Conservation (phyloP, 495 filamentous ascomycete genomes). For the Platismatia glauca region DNA sequence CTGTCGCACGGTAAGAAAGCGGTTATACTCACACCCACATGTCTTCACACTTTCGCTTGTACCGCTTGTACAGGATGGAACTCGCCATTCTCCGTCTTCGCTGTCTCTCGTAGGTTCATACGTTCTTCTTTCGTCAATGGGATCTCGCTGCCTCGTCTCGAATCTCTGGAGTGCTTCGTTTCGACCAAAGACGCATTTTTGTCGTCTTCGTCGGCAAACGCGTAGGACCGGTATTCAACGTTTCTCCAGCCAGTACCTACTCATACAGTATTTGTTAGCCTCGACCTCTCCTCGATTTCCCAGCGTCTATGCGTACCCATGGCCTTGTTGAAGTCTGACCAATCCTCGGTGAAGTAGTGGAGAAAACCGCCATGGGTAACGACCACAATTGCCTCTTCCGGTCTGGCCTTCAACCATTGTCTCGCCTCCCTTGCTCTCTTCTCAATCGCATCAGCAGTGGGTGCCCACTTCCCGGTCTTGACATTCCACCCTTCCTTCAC, state of each 20-base stretch:
- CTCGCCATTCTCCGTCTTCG: conserved; percentile 23
- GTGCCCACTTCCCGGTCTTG: conserved; percentile 55
- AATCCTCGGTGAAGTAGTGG: conserved; percentile 79
- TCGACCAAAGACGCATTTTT: conserved; percentile 55
- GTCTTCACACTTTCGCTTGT: conserved; percentile 20
- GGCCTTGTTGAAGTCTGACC: conserved; percentile 42
- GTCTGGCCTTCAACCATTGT: conserved; percentile 51
- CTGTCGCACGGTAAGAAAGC: conserved; percentile 1
- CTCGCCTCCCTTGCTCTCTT: conserved; percentile 57
- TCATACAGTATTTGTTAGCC: background rate
- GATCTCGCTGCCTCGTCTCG: conserved; percentile 45
- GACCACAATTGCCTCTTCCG: conserved; percentile 55
- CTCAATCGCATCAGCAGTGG: conserved; percentile 48
- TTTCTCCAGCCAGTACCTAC: conserved; percentile 79
- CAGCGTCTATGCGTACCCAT: conserved; percentile 16
- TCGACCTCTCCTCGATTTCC: conserved; percentile 2
- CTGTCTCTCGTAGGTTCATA: conserved; percentile 28
- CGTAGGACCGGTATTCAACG: conserved; percentile 70
- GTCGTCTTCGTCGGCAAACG: conserved; percentile 47
- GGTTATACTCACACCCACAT: background rate
- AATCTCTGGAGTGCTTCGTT: conserved; percentile 50
- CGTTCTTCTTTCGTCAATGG: conserved; percentile 38
- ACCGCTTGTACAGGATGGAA: conserved; percentile 19
- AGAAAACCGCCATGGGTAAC: conserved; percentile 65
- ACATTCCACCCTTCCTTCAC: conserved; percentile 60